Conservation (phyloP, 176 grass and related monocot species). For the Phyllostachys edulis region DNA sequence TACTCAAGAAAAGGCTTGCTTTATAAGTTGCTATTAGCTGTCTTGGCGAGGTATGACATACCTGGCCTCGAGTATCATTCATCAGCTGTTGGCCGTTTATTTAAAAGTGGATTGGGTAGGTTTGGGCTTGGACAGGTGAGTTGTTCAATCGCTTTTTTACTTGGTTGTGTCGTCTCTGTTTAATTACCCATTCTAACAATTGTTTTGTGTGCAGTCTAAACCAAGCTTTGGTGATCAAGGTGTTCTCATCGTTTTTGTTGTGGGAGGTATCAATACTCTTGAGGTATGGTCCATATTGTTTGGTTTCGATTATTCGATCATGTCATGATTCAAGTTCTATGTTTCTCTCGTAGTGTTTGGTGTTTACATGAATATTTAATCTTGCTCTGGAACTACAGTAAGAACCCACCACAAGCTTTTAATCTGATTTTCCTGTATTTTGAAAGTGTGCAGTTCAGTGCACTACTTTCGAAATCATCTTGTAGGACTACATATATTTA, state of each 20-base stretch:
- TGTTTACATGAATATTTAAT: neutral
- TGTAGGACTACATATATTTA: neutral
- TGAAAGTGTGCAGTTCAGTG: neutral
- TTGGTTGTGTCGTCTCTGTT: neutral
- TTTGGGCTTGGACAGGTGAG: conserved; percentile 91
- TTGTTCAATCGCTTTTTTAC: neutral
- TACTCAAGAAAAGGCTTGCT: conserved; percentile 81
- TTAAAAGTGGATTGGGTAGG: conserved; percentile 93
- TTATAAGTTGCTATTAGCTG: conserved; percentile 82
- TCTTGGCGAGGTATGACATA: conserved; percentile 64
- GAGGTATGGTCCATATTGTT: conserved; percentile 57
- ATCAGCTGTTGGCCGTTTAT: conserved; percentile 79
- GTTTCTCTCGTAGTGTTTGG: neutral
- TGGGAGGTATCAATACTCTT: conserved; percentile 84
- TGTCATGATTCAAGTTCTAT: conserved; percentile 3
- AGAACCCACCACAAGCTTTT: neutral
- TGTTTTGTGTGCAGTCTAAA: conserved; percentile 67
- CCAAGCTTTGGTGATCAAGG: conserved; percentile 89
- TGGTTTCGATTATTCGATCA: conserved; percentile 20
- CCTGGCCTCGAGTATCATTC: conserved; percentile 89
- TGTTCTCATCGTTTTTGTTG: conserved; percentile 85
- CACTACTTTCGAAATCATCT: neutral
- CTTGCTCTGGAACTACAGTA: neutral
- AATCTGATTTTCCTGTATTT: neutral
- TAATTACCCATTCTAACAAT: conserved; percentile 17